Evolutionary conservation across 345 rosid genomes (phyloP), one percentile per base, ranked within the genome.

Genomic region (Raphanus sativus): DNA sequence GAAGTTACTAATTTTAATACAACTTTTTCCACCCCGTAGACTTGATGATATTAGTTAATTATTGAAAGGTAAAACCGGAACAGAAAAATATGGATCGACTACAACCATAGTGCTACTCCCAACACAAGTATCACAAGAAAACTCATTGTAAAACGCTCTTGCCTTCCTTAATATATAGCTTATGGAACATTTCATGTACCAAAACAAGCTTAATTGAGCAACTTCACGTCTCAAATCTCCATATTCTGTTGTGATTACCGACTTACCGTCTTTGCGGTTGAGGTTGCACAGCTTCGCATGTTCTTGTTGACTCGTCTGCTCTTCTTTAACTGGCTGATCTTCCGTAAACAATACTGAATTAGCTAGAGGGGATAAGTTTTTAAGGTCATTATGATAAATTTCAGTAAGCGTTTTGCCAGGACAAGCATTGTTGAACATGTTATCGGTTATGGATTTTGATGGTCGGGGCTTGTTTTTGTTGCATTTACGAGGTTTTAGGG

Each of bases 81-180:
- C 60, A 3, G 86, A 83, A 81, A 88, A 85, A 78, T 83, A 85
- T 25, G 88, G 86, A 73, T 75, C 84, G 7, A 75, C 85, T 21
- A 65, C 8, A 50, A 45, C 59, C 74, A 40, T 54, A 34, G 66
- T 67, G 52, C 12, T 26, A 15, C 61, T 8, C 40, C 65, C 70
- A 26, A 21, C 78, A 32, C 62, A 75, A 61, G 71, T 75, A 36
- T 82, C 88, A 28, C 82, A 67, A 61, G 77, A 83, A 40, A 75
- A 75, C 75, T 80, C 86, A 36, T 83, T 83, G 85, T 73, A 83
- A 66, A 85, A 85, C 21, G 86, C 81, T 78, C 81, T 83, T 13
- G 86, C 86, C 81, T 76, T 83, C 80, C 83, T 77, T 33, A 82
- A 54, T 52, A 83, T 73, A 77, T 52, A 75, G 77, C 83, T 81